These are phyloP conservation scores for Podaxis sp. DNA, from an alignment of 768 basidiomycete species.

Conservation along the genomic window DNA sequence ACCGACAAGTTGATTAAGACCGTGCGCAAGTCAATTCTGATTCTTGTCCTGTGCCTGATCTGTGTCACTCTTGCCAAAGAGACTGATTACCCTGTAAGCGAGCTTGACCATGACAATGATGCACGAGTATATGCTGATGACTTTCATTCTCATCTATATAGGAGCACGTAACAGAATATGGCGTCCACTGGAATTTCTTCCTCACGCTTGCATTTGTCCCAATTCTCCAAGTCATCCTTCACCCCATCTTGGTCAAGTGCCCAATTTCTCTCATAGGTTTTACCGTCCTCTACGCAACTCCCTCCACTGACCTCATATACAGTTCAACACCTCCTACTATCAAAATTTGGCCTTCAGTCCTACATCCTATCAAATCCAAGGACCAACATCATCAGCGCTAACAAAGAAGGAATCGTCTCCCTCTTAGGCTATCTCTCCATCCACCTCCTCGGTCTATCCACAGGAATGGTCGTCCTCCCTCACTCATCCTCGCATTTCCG, in stretches of 20 bases:
- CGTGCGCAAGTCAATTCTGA: conserved; percentile 60
- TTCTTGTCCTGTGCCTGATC: conserved; percentile 72
- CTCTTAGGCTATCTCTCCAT: conserved; percentile 88
- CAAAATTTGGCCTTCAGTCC: conserved; percentile 49
- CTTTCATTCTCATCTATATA: too few species aligned
- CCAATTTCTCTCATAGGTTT: conserved; percentile 47
- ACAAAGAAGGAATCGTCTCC: conserved; percentile 91
- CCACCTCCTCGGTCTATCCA: conserved; percentile 45
- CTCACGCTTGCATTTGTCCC: too few species aligned
- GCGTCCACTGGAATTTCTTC: too few species aligned
- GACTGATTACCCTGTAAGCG: conserved; percentile 85
- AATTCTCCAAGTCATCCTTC: too few species aligned
- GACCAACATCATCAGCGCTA: conserved; percentile 62
- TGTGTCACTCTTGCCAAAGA: conserved; percentile 85
- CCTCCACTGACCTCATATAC: background rate
- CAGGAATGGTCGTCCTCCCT: conserved; percentile 72
- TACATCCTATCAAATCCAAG: conserved; percentile 57
- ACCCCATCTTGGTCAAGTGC: too few species aligned
- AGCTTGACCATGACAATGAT: background rate
- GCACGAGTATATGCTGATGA: background rate
- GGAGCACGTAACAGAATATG: too few species aligned
- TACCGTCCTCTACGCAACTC: background rate
- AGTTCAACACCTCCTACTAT: conserved; percentile 76
- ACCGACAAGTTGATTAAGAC: conserved; percentile 51
- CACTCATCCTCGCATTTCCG: conserved; percentile 74